Evolutionary conservation across 192 early-diverging fungal species (phyloP), one percentile per base, ranked within the genome.

Genomic region (Coemansia sp.): DNA sequence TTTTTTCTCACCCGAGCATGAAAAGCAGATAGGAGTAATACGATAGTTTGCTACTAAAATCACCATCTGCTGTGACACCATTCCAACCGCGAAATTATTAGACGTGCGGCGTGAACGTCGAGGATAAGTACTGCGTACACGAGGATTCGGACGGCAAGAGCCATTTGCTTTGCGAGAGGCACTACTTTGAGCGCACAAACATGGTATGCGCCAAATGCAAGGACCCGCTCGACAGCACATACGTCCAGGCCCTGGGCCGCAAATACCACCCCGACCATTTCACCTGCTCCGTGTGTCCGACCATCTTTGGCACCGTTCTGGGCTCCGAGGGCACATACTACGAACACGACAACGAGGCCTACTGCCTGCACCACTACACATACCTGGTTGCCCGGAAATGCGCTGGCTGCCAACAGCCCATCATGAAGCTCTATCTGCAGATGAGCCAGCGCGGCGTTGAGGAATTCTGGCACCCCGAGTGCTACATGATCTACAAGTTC

Each of bases 221-320:
- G 25, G 84, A 81, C 52, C 91, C 94, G 24, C 67, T 99, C 29
- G 81, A 90, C 41, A 91, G 87, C 42, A 85, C 92, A 24, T 93
- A 95, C 58, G 95, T 99, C 38, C 89, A 85, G 49, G 96, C 93
- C 2, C 78, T 93, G 58, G 85, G 87, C 20, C 84, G 87, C 63
- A 98, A 97, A 70, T 99, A 92, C 70, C 95, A 99, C 60, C 81
- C 95, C 29, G 92, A 98, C 67, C 97, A 99, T 73, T 99, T 99
- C 67, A 91, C 89, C 32, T 99, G 97, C 71, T 84, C 87, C 9
- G 85, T 88, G 22, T 99, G 97, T 49, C 78, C 86, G 20, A 92
- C 83, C 17, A 81, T 93, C 25, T 99, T 99, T 79, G 89, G 91
- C 1, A 90, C 93, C 40, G 80, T 93, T 25, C 98, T 99, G 78